Base-by-base conservation (phyloP, 2,329 filamentous ascomycete species). In the Pestalotiopsis sp. region DNA sequence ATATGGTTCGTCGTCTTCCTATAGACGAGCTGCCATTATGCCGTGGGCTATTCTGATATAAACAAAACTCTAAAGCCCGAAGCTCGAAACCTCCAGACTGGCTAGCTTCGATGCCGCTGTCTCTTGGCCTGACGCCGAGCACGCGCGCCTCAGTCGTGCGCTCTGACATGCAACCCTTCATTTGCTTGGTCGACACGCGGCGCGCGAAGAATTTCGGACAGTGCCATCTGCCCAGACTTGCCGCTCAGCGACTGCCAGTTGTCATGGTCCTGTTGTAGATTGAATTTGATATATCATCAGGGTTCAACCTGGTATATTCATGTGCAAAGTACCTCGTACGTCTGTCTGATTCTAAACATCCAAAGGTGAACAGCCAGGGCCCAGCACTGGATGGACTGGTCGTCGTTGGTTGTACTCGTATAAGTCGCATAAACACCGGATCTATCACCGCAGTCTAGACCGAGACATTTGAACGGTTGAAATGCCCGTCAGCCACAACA, bases 11-110 rank as follows among this genome's bases (percentile, higher is more conserved):
- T 27, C 41, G 20, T 45, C 41, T 17, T 64, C 39, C 27, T 60
- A 20, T 66, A 60, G 58, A 61, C 38, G 36, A 17, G 45, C 45
- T n/a, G 45, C 45, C 45, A 52, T 52, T 23, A 52, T 52, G 45
- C 45, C 64, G 25, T 66, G 64, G 56, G 11, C 23, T 66, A 49
- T 60, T 36, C 52, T 61, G 49, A 38, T 66, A 49, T 66, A 66
- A 66, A 66, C 64, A 66, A 52, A 52, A 66, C 52, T 61, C n/a
- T 60, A 66, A 64, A 62, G 36, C 25, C 56, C 45, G 13, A 27
- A 27, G 36, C 41, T 52, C 38, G 41, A 52, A 52, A 52, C 45
- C 45, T 52, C 45, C 45, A 52, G 45, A 9, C 45, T n/a, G 20
- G 45, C 45, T 52, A 52, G 45, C 45, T n/a, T 52, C 45, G 45